These are phyloP conservation scores for Alternaria gaisen DNA, from an alignment of 2,329 filamentous ascomycete genomes.

Conservation along the genomic window DNA sequence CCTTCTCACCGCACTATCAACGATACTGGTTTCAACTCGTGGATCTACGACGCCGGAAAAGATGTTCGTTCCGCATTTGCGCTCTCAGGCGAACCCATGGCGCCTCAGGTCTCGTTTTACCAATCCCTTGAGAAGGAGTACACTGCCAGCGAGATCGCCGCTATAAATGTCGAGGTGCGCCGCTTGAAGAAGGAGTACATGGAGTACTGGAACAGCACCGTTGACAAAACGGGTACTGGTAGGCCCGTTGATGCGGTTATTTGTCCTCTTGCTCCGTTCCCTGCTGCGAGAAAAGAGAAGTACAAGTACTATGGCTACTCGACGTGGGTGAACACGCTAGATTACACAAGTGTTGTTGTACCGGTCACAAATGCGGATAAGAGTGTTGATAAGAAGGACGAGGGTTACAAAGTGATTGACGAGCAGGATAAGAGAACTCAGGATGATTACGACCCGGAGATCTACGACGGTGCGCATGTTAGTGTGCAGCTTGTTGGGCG, in stretches of 20 bases:
- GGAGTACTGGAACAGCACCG: conserved; percentile 51
- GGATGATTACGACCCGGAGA: conserved; percentile 49
- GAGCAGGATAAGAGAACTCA: conserved; percentile 39
- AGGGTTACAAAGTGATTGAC: conserved; percentile 34
- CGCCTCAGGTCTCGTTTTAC: conserved; percentile 37
- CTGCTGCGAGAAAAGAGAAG: conserved; percentile 41
- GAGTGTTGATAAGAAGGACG: conserved; percentile 35
- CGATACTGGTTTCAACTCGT: conserved; percentile 35
- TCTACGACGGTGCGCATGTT: conserved; percentile 52
- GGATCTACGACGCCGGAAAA: conserved; percentile 44
- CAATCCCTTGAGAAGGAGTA: conserved; percentile 27
- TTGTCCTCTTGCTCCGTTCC: conserved; percentile 48
- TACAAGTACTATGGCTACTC: conserved; percentile 49
- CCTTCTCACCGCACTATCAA: conserved; percentile 35
- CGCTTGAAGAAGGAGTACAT: conserved; percentile 46
- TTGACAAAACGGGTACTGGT: conserved; percentile 34
- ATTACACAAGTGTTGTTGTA: conserved; percentile 47
- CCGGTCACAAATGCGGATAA: conserved; percentile 48
- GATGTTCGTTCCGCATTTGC: conserved; percentile 44
- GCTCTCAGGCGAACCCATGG: conserved; percentile 45
- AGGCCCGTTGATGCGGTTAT: conserved; percentile 52
- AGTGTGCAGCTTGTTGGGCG: conserved; percentile 50
- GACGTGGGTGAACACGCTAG: conserved; percentile 42
- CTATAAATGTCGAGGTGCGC: conserved; percentile 42
- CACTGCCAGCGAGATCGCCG: conserved; percentile 43